Evolutionary conservation across 2,329 filamentous ascomycete genomes (phyloP).

Genomic region (Phaeosphaeria sp.): DNA sequence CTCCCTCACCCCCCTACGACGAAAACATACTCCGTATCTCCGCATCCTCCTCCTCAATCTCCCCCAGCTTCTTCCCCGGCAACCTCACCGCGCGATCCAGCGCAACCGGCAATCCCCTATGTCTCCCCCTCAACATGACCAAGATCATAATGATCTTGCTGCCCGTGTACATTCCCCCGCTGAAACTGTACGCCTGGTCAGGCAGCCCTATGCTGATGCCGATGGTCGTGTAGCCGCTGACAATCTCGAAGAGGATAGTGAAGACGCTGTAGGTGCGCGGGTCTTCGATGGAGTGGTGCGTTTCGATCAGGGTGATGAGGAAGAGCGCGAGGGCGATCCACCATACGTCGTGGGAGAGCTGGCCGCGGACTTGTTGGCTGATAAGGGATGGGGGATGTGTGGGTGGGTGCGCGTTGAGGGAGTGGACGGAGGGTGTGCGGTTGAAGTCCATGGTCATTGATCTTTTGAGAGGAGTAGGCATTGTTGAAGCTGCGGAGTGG

Average conservation of each 20-base stretch:
- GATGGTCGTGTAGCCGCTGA: conserved; percentile 29
- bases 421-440: conserved; percentile 25
- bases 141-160: conserved; percentile 30
- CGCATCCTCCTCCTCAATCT: conserved; percentile 29
- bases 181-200: conserved; percentile 29
- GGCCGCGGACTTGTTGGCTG: conserved; percentile 29
- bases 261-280: conserved; percentile 29
- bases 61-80: conserved; percentile 23
- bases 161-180: conserved; percentile 27
- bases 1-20: no score
- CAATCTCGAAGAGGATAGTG: conserved; percentile 28
- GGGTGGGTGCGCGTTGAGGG: conserved; percentile 17
- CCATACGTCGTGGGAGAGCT: conserved; percentile 32
- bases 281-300: conserved; percentile 27
- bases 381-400: conserved; percentile 25
- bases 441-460: conserved; percentile 25
- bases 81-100: conserved; percentile 28
- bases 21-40: conserved; percentile 26
- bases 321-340: conserved; percentile 30
- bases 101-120: conserved; percentile 28
- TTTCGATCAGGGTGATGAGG: conserved; percentile 31
- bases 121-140: conserved; percentile 25
- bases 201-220: conserved; percentile 28
- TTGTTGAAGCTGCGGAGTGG: conserved; percentile 7
- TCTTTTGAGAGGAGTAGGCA: conserved; percentile 10